Evolutionary conservation across 768 basidiomycete species (phyloP), one percentile per base, ranked within the genome.

Genomic region (Tulasnella sp.): DNA sequence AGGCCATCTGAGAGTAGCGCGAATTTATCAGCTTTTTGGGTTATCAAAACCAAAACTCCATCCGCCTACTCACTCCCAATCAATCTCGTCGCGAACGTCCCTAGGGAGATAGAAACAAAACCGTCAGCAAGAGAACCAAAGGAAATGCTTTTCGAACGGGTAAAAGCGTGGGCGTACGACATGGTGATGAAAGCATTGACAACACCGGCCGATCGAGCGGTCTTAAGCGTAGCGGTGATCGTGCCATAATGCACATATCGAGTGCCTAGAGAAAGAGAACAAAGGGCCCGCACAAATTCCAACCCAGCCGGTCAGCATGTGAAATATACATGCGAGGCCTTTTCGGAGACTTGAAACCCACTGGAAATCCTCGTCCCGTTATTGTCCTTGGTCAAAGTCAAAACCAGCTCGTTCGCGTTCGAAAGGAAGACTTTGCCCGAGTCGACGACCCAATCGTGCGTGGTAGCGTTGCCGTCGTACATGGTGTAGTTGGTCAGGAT

Each of bases 161-260:
- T 86, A 79, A 0, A 40, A 22, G 19, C 17, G 17, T 40, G 38
- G 36, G 64, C 49, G 31, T 91, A 88, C 22, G 83, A 84, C 93
- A 94, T 94, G 6, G 90, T 91, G 80, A 93, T 92, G 83, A 91
- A 92, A 11, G 76, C 70, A n/a, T 39, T 77, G 54, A 45, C 39
- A 68, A 52, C 71, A 72, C 58, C 72, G 36, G 40, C 40, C 38
- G 52, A 77, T 42, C 52, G 40, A 37, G 75, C 38, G 25, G 42
- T 91, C 84, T 93, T 93, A 79, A 93, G 91, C 74, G 84, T 86
- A 52, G 91, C 85, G 42, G 90, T 92, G 79, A 94, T 87, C 15
- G 84, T 89, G 42, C 93, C 94, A 79, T 94, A 95, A 82, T 93
- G 90, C 2, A 95, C 83, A 81, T 93, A 95, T 54, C 89, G 88